These are phyloP conservation scores for Domatiomyces globalis DNA, from an alignment of 2,329 filamentous ascomycete species.

Conservation along the genomic window DNA sequence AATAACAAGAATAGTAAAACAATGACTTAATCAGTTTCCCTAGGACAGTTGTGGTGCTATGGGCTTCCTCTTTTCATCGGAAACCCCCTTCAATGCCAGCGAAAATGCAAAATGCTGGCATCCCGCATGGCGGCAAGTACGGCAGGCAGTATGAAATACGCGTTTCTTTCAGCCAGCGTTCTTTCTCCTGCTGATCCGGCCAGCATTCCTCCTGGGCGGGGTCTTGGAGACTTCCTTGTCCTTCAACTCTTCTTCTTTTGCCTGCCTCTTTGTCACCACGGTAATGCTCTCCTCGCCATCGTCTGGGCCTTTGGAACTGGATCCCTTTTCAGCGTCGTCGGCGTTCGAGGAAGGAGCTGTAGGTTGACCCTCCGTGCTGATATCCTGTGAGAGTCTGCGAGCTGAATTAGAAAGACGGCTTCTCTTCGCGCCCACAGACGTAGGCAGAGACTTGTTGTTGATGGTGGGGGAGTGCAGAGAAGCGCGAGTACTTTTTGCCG, in stretches of 20 bases:
- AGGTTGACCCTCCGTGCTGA: neutral
- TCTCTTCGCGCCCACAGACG: constrained; percentile 8
- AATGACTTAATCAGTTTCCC: no score
- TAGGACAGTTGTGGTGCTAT: no score
- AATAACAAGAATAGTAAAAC: no score
- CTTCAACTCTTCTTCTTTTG: neutral
- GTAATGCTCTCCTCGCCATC: constrained; percentile 1
- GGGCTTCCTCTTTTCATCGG: no score
- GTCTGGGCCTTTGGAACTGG: neutral
- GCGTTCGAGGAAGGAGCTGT: neutral
- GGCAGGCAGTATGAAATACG: no score
- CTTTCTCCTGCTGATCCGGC: neutral
- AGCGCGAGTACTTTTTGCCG: neutral
- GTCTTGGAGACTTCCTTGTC: neutral
- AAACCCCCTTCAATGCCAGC: no score
- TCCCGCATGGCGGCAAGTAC: no score
- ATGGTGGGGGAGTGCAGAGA: constrained; percentile 9
- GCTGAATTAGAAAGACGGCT: constrained; percentile 9
- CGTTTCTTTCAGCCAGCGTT: neutral
- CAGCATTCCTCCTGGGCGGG: neutral
- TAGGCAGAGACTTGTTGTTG: constrained; percentile 6
- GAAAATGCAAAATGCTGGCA: no score
- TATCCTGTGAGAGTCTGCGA: constrained; percentile 1
- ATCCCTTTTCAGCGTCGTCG: neutral
- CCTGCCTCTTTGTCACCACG: neutral